Evolutionary conservation across 768 basidiomycete genomes (phyloP).

Genomic region (Dentipellis sp.): DNA sequence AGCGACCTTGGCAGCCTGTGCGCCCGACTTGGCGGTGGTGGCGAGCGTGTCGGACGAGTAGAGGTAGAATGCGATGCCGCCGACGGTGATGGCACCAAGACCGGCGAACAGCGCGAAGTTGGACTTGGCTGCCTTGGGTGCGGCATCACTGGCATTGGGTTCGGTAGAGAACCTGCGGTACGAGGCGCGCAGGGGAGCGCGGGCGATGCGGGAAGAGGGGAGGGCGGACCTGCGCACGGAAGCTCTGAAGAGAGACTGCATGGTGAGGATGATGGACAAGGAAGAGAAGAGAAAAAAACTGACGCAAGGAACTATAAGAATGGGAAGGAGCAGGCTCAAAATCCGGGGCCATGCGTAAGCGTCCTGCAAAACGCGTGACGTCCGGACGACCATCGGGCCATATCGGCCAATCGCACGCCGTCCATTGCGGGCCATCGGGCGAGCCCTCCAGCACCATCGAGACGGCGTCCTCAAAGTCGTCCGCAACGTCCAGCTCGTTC

Average conservation of each 20-base stretch:
- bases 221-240: constrained; percentile 13
- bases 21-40: constrained; percentile 50
- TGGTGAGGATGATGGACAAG: neutral
- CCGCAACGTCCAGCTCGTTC: neutral
- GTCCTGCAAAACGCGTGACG: neutral
- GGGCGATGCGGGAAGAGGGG: constrained; percentile 6
- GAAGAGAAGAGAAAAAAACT: neutral
- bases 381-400: neutral
- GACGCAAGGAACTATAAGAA: neutral
- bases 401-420: neutral
- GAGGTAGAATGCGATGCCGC: constrained; percentile 57
- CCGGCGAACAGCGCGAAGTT: constrained; percentile 51
- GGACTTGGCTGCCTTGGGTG: constrained; percentile 33
- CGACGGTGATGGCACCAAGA: constrained; percentile 48
- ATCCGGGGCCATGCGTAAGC: neutral
- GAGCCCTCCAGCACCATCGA: neutral
- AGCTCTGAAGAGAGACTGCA: constrained; percentile 10
- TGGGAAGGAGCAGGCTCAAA: neutral
- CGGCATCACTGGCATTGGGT: constrained; percentile 19
- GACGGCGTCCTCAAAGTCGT: neutral
- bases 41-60: constrained; percentile 40
- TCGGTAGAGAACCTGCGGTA: constrained; percentile 56
- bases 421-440: neutral
- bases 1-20: constrained; percentile 52
- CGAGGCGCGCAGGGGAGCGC: constrained; percentile 24